Conservation (phyloP, 331 rosid genomes). For the Acacia concinna region DNA sequence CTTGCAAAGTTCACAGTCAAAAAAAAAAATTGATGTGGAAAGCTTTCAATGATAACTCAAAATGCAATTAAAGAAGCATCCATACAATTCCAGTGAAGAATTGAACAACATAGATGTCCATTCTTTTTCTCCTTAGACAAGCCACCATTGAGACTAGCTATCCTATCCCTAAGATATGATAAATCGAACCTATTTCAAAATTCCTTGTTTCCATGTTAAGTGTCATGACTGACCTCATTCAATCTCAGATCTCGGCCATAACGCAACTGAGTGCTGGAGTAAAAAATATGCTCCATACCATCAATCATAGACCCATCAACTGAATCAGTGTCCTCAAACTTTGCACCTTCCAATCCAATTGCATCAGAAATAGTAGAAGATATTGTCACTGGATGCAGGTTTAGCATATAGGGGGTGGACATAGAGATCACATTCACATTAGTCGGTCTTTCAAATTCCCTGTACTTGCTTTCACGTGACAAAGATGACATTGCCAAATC, state of each 20-base stretch:
- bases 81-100: background rate
- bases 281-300: constrained; percentile 99
- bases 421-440: constrained; percentile 88
- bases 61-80: constrained; percentile 3
- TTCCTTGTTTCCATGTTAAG: constrained; percentile 12
- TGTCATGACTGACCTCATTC: constrained; percentile 73
- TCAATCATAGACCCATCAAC: constrained; percentile 85
- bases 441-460: constrained; percentile 77
- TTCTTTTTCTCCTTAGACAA: constrained; percentile 15
- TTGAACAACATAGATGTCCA: background rate
- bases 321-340: constrained; percentile 93
- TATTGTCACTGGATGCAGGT: constrained; percentile 89
- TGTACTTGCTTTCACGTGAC: constrained; percentile 67
- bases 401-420: constrained; percentile 97
- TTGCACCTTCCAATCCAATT: constrained; percentile 73
- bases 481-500: constrained; percentile 93
- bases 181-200: constrained; percentile 7
- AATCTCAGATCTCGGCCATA: constrained; percentile 94
- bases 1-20: background rate
- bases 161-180: constrained; percentile 16
- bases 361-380: constrained; percentile 93
- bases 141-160: constrained; percentile 20
- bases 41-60: background rate
- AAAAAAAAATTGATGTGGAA: constrained; percentile 10
- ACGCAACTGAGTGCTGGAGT: constrained; percentile 94